These are phyloP conservation scores for Ilex asprella DNA, from an alignment of 257 asterid species.

Conservation along the genomic window DNA sequence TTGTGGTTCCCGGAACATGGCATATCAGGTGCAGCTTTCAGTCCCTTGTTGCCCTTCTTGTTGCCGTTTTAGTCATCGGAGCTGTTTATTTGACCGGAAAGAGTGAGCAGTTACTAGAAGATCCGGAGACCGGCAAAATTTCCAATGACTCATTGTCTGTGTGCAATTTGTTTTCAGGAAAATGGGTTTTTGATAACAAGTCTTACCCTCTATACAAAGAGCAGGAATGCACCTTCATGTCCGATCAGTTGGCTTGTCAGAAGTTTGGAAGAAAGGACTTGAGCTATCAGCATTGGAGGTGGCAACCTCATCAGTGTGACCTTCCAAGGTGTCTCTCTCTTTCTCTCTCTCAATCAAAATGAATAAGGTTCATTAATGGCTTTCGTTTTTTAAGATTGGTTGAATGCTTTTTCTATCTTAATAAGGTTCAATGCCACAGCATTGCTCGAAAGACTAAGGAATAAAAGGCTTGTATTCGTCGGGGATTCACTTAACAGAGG, in stretches of 20 bases:
- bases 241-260: conserved; percentile 45
- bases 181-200: conserved; percentile 52
- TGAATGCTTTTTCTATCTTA: conserved; percentile 31
- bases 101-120: conserved; percentile 29
- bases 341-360: background rate
- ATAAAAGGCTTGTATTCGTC: conserved; percentile 74
- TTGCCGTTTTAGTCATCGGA: conserved; percentile 43
- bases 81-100: conserved; percentile 56
- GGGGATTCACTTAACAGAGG: conserved; percentile 89
- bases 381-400: conserved; percentile 20
- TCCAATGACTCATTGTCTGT: background rate
- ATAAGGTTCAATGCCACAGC: conserved; percentile 82
- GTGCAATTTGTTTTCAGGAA: conserved; percentile 46
- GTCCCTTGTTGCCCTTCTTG: conserved; percentile 44
- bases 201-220: conserved; percentile 55
- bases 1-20: conserved; percentile 11
- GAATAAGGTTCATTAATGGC: background rate
- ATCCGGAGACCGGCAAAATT: no score
- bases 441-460: conserved; percentile 64
- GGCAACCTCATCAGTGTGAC: conserved; percentile 69
- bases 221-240: conserved; percentile 40
- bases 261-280: conserved; percentile 56
- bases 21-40: conserved; percentile 58
- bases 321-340: conserved; percentile 59
- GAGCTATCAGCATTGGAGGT: conserved; percentile 53